Evolutionary conservation across 2,329 filamentous ascomycete species (phyloP).

Genomic region (Aspergillus amoenus): DNA sequence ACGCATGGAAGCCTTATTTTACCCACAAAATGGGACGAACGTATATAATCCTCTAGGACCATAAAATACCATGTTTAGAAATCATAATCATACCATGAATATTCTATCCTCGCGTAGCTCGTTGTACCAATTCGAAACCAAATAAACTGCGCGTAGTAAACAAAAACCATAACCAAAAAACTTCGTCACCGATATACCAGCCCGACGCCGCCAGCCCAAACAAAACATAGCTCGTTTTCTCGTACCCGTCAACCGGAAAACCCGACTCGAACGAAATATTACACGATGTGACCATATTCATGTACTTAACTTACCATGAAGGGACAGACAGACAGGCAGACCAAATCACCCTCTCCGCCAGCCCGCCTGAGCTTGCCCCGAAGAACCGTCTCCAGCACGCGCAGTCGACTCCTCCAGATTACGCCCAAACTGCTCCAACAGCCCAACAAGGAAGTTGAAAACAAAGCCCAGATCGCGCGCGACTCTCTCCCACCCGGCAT

Average conservation of each 20-base stretch:
- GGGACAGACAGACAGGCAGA: not conserved
- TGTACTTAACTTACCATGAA: not conserved
- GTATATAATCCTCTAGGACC: not conserved
- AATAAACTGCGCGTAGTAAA: not conserved
- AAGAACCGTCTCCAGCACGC: not conserved
- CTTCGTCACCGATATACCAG: not conserved
- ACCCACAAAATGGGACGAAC: not conserved
- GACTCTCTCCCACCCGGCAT: conserved; percentile 34
- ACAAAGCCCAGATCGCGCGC: conserved; percentile 46
- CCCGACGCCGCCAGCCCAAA: conserved; percentile 3
- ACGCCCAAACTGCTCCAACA: conserved; percentile 56
- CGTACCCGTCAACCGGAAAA: not conserved
- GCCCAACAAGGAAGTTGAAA: conserved; percentile 66
- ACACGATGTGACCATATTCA: no score
- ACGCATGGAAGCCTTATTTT: not conserved
- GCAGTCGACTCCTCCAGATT: conserved; percentile 26
- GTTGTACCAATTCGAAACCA: not conserved
- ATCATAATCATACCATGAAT: not conserved
- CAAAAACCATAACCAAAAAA: not conserved
- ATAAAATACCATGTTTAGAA: not conserved
- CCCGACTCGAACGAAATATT: not conserved
- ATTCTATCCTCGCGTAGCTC: not conserved
- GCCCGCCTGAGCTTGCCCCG: conserved; percentile 12
- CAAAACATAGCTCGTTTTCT: not conserved
- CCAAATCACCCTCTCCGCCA: conserved; percentile 33